Conservation (phyloP, 768 basidiomycete genomes). For the Collybia mongolica region DNA sequence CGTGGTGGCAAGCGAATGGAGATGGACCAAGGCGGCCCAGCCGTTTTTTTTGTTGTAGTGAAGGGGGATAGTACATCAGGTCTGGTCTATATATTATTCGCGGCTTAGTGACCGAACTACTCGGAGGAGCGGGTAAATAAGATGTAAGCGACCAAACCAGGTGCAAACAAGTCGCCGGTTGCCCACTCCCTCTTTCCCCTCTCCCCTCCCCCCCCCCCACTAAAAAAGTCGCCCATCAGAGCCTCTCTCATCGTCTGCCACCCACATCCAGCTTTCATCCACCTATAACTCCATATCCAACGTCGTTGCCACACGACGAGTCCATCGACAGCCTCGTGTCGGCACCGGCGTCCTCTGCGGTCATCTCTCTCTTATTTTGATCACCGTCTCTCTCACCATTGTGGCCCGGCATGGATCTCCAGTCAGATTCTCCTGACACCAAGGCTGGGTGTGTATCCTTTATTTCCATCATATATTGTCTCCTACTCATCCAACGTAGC, state of each 20-base stretch:
- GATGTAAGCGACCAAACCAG: conserved; percentile 30
- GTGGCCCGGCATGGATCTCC: conserved; percentile 33
- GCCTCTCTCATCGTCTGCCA: conserved; percentile 10
- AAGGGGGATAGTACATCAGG: not conserved
- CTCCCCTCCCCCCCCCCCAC: too few relatives aligned
- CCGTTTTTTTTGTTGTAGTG: not conserved
- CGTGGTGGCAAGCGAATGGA: not conserved
- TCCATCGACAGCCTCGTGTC: not conserved
- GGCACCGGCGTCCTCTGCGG: conserved; percentile 13
- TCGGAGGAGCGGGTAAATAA: conserved; percentile 24
- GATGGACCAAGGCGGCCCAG: not conserved
- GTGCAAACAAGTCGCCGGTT: conserved; percentile 33
- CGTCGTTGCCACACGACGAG: conserved; percentile 7
- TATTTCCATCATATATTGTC: conserved; percentile 2
- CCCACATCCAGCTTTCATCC: conserved; percentile 4
- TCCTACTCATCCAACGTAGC: conserved; percentile 15
- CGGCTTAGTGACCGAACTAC: conserved; percentile 16
- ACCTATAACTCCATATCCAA: conserved; percentile 1
- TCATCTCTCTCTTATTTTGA: conserved; percentile 30
- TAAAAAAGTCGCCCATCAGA: conserved; percentile 9
- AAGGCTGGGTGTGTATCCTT: conserved; percentile 30
- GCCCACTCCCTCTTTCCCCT: conserved; percentile 11
- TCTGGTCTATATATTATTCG: not conserved
- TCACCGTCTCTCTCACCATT: conserved; percentile 33
- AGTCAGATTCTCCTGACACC: conserved; percentile 22